Conservation (phyloP, 129 eudicot species). For the Scalesia atractyloides region DNA sequence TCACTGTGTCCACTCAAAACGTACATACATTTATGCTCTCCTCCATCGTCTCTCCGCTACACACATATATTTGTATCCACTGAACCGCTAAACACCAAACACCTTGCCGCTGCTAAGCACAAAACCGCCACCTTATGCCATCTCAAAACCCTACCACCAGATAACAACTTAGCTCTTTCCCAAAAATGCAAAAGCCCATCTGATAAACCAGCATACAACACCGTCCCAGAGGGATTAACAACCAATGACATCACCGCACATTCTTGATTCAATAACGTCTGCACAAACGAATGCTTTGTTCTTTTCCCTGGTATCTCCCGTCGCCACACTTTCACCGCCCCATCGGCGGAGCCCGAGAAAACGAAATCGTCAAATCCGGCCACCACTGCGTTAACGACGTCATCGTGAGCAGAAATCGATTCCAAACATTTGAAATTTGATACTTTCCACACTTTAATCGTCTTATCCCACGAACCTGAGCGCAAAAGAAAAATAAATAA, state of each 20-base stretch:
- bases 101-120: constrained; percentile 52
- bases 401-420: constrained; percentile 68
- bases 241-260: constrained; percentile 69
- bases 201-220: constrained; percentile 69
- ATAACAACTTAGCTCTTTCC: constrained; percentile 50
- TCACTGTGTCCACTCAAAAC: constrained; percentile 80
- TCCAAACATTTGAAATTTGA: constrained; percentile 55
- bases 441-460: constrained; percentile 65
- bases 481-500: too few species aligned
- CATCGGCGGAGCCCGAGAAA: constrained; percentile 69
- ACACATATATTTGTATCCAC: constrained; percentile 73
- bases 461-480: constrained; percentile 69
- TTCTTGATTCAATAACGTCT: constrained; percentile 59
- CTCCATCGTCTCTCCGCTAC: constrained; percentile 70
- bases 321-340: constrained; percentile 63
- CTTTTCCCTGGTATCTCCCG: constrained; percentile 68
- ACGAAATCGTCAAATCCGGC: constrained; percentile 58
- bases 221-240: constrained; percentile 38
- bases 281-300: constrained; percentile 61
- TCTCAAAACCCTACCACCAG: constrained; percentile 59
- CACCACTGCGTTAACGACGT: constrained; percentile 46
- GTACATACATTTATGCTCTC: constrained; percentile 56
- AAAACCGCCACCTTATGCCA: constrained; percentile 63
- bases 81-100: constrained; percentile 66
- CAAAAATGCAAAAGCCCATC: constrained; percentile 67